phyloP scores from a whole-genome alignment of 768 basidiomycete species.

The Mycena indigotica region DNA sequence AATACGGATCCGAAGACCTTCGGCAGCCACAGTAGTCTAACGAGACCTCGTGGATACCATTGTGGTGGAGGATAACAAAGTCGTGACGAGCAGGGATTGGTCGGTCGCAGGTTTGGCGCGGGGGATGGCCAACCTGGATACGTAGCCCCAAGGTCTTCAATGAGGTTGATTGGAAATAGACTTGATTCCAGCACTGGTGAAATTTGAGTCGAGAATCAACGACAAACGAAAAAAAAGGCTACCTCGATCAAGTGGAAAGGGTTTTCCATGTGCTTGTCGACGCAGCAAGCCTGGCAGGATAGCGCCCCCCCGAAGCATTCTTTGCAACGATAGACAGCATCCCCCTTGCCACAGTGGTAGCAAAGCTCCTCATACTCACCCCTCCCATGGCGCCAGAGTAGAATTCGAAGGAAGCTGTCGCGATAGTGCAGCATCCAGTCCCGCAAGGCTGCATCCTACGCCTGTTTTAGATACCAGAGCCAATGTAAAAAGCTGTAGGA shows the following conservation, averaged over 20 bases:
- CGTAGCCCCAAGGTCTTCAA: conserved; percentile 27
- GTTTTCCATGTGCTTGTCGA: neutral
- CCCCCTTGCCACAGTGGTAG: neutral
- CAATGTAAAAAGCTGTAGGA: too few relatives aligned
- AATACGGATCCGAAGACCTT: neutral
- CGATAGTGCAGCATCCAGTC: neutral
- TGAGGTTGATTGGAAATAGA: conserved; percentile 15
- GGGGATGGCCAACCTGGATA: conserved; percentile 27
- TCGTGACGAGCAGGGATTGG: conserved; percentile 15
- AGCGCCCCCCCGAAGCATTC: neutral
- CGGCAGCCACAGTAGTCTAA: conserved; percentile 36
- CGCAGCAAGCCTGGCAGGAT: neutral
- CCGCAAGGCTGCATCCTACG: neutral
- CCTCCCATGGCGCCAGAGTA: neutral
- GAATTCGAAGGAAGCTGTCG: neutral
- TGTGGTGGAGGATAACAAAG: conserved; percentile 31
- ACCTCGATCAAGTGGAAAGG: neutral
- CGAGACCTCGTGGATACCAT: conserved; percentile 31
- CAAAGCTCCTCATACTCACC: neutral
- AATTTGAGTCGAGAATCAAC: neutral
- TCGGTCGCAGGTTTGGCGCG: conserved; percentile 16
- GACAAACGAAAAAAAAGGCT: neutral
- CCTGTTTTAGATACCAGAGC: too few relatives aligned
- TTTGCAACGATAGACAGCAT: neutral
- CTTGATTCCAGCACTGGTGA: conserved; percentile 23